Base-by-base conservation (phyloP, 257 asterid species). In the Solanum arcanum region DNA sequence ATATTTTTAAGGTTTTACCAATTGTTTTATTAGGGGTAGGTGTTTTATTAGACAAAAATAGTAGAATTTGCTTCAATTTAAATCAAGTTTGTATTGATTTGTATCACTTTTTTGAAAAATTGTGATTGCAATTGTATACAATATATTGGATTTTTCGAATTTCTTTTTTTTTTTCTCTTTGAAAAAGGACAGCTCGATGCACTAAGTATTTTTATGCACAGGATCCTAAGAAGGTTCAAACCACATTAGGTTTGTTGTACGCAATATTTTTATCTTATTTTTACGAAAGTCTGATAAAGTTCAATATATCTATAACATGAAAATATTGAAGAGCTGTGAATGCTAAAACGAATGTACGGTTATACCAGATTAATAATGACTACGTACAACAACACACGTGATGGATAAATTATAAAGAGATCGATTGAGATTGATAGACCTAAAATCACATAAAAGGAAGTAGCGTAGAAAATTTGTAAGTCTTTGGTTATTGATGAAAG, bases 1-100 rank as follows among this genome's bases (percentile, higher is more conserved):
- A 77, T 84, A 90, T 88, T 89, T 89, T 60, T 74, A 70, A 47
- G 42, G 44, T 68, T 70, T 59, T 41, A 27, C 62, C 41, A 47
- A 29, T 49, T 81, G 85, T 49, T 81, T 81, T 52, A 81, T 29
- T 81, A 29, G 85, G 27, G 42, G 12, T 81, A 81, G 85, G 69
- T 81, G 31, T 49, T 59, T 59, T 59, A 59, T 59, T 18, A 29
- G 46, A 49, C 69, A 80, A 23, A 80, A 23, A 18, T 11, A 80
- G 11, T 9, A 49, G 6, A 29, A 37, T 49, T 80, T 80, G 29
- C 0, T 81, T 37, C 85, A 47, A 49, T 29, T 81, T 3, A 47
- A 21, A 20, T 47, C 16, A 77, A 44, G 83, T 29, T 81, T 81
- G 85, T 81, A 18, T 80, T 80, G 9, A 81, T 49, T 6, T 18